These are phyloP conservation scores for Aspergillus flavus DNA, from an alignment of 2,329 filamentous ascomycete genomes.

Conservation along the genomic window DNA sequence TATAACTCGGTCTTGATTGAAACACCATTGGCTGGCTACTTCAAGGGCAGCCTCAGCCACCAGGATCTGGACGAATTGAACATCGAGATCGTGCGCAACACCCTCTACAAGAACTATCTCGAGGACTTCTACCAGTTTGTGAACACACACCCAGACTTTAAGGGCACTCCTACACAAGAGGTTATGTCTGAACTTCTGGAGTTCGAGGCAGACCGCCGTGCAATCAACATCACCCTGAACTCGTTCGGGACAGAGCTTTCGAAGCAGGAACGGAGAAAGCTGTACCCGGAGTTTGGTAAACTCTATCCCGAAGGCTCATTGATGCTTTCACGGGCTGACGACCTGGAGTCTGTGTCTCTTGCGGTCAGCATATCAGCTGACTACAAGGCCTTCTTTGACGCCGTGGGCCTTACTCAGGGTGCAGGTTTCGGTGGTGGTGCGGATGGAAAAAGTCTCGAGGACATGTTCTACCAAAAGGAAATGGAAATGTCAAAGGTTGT, in stretches of 20 bases:
- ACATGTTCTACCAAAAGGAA: constrained; percentile 98
- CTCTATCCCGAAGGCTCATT: constrained; percentile 92
- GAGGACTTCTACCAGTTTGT: constrained; percentile 97
- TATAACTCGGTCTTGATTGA: constrained; percentile 98
- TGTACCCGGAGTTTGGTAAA: constrained; percentile 89
- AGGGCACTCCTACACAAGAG: constrained; percentile 84
- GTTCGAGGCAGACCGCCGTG: constrained; percentile 93
- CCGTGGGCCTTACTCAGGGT: constrained; percentile 76
- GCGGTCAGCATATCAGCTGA: constrained; percentile 91
- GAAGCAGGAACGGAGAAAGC: constrained; percentile 91
- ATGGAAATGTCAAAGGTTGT: constrained; percentile 97
- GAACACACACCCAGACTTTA: constrained; percentile 83
- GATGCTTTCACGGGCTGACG: constrained; percentile 93
- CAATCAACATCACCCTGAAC: constrained; percentile 99
- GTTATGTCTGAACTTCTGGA: constrained; percentile 95
- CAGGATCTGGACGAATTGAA: constrained; percentile 98
- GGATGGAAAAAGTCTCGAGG: constrained; percentile 88
- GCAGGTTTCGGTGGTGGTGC: constrained; percentile 75
- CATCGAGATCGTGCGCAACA: constrained; percentile 98
- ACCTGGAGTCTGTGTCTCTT: constrained; percentile 88
- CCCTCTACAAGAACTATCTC: constrained; percentile 98
- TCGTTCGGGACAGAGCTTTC: constrained; percentile 95
- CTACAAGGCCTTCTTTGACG: constrained; percentile 96
- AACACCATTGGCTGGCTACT: constrained; percentile 92
- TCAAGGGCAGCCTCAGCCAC: constrained; percentile 94